A percentile compares a stretch with the other conserved stretches of the same genome.
These are phyloP conservation scores for Candida glucosophila DNA, from an alignment of 1,139 yeast genomes.

Conservation along the genomic window DNA sequence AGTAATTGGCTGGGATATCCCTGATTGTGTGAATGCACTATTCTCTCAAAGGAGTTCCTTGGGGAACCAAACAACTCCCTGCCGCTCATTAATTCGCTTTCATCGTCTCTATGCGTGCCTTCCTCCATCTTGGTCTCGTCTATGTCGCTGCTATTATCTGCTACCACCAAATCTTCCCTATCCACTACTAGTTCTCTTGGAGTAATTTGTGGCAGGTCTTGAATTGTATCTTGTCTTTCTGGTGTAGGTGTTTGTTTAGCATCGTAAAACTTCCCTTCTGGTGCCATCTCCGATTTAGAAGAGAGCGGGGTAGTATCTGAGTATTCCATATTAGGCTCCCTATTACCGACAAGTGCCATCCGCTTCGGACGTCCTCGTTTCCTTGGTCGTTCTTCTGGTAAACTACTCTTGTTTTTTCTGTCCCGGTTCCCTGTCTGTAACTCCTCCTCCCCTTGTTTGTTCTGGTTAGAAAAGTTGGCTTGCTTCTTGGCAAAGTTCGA, in stretches of 20 bases:
- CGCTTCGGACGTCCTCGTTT: conserved; percentile 45
- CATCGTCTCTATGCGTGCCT: conserved; percentile 15
- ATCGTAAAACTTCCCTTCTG: conserved; percentile 22
- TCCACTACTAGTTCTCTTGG: conserved; percentile 26
- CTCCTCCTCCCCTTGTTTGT: conserved; percentile 7
- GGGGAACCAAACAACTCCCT: conserved; percentile 39
- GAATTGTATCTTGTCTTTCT: conserved; percentile 35
- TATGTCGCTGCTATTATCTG: conserved; percentile 15
- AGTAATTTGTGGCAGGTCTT: conserved; percentile 30
- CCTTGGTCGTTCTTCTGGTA: conserved; percentile 25
- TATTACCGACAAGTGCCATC: conserved; percentile 16
- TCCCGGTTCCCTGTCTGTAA: conserved; percentile 5
- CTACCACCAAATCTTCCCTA: conserved; percentile 32
- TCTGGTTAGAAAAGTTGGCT: conserved; percentile 7
- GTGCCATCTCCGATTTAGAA: conserved; percentile 10
- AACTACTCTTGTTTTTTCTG: conserved; percentile 14
- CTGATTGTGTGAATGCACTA: conserved; percentile 10
- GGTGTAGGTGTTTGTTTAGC: conserved; percentile 14
- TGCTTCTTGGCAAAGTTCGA: conserved; percentile 40
- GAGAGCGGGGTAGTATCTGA: conserved; percentile 25
- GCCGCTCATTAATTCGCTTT: conserved; percentile 31
- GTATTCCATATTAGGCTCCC: conserved; percentile 20
- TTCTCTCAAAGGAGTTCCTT: conserved; percentile 29
- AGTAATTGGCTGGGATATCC: conserved; percentile 5
- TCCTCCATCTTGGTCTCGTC: conserved; percentile 7